These are phyloP conservation scores for Zymoseptoria crescenta DNA, from an alignment of 2,329 filamentous ascomycete genomes.

Conservation along the genomic window DNA sequence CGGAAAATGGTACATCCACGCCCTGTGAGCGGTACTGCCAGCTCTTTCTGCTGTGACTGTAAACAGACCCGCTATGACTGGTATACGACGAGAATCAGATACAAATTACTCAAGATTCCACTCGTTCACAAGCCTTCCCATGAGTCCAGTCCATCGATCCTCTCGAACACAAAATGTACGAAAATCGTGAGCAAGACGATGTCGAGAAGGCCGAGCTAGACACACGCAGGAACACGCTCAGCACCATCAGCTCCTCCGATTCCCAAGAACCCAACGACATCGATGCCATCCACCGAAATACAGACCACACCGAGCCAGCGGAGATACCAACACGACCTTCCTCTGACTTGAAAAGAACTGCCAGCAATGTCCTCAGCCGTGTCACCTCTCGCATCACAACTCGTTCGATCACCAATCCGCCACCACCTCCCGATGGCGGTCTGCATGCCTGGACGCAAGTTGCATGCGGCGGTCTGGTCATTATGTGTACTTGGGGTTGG, in stretches of 20 bases:
- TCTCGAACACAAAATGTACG: not conserved
- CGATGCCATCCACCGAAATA: not conserved
- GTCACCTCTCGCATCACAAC: constrained; percentile 33
- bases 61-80: not conserved
- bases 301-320: not conserved
- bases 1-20: not conserved
- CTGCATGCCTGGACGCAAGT: constrained; percentile 32
- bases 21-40: not conserved
- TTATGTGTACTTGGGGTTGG: constrained; percentile 29
- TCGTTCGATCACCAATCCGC: constrained; percentile 23
- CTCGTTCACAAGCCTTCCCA: not conserved
- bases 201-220: not conserved
- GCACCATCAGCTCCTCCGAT: not conserved
- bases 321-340: constrained; percentile 11
- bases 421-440: constrained; percentile 39
- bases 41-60: not conserved
- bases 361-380: constrained; percentile 25
- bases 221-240: not conserved
- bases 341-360: constrained; percentile 18
- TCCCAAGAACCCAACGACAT: not conserved
- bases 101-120: not conserved
- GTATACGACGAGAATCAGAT: not conserved
- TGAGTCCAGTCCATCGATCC: not conserved
- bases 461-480: constrained; percentile 27
- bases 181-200: not conserved